Percentiles rank a stretch among this genome's conserved stretches.
phyloP scores from a whole-genome alignment of 2,329 filamentous ascomycete genomes.

The Trichoderma sp. region DNA sequence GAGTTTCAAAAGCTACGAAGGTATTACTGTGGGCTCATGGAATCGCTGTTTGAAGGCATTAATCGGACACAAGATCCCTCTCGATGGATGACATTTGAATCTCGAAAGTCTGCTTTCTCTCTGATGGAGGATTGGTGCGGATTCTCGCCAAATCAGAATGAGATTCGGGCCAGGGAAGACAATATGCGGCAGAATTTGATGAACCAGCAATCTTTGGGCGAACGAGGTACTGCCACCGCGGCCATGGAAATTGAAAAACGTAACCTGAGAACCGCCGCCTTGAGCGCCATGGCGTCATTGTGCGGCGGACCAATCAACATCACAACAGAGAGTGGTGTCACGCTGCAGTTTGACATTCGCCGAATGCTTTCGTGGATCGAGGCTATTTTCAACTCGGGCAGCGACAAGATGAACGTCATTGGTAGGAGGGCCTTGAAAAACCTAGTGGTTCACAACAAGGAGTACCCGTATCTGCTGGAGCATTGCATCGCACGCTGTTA shows the following conservation, averaged over 20 bases:
- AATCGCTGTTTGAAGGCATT: conserved; percentile 90
- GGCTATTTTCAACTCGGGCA: conserved; percentile 88
- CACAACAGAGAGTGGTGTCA: conserved; percentile 83
- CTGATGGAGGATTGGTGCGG: conserved; percentile 99
- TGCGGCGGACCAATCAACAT: conserved; percentile 86
- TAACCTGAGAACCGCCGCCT: conserved; percentile 83
- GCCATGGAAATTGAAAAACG: conserved; percentile 97
- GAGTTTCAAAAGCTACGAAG: conserved; percentile 89
- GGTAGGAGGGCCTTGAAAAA: conserved; percentile 88
- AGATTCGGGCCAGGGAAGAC: conserved; percentile 81
- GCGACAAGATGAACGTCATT: conserved; percentile 89
- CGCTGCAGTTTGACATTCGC: conserved; percentile 87
- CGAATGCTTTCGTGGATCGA: conserved; percentile 96
- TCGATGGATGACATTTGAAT: conserved; percentile 97
- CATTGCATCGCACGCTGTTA: conserved; percentile 94
- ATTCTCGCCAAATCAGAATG: conserved; percentile 86
- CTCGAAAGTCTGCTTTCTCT: conserved; percentile 90
- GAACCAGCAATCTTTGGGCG: conserved; percentile 74
- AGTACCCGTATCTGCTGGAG: conserved; percentile 82
- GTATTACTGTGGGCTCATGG: conserved; percentile 92
- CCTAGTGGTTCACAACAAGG: conserved; percentile 85
- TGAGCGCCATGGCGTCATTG: conserved; percentile 93
- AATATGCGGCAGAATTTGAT: conserved; percentile 85
- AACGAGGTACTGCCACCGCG: conserved; percentile 78
- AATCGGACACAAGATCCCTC: conserved; percentile 82